Evolutionary conservation across 2,329 filamentous ascomycete genomes (phyloP).

Genomic region (Penicillium vulpinum): DNA sequence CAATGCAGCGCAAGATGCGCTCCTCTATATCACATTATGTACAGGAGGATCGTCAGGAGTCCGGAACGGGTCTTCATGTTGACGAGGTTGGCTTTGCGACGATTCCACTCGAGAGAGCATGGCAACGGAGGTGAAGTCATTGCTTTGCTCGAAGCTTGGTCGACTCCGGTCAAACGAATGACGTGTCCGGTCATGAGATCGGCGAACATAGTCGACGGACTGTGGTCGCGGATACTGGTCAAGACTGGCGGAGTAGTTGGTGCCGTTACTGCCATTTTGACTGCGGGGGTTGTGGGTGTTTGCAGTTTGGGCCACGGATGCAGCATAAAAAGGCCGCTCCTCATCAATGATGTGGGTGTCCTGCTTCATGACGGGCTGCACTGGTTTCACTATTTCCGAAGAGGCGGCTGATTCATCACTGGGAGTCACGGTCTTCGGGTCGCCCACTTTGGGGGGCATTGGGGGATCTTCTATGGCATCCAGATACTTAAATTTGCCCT

Average conservation of each 20-base stretch:
- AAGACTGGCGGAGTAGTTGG: slow-evolving; percentile 70
- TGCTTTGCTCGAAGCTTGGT: slow-evolving; percentile 80
- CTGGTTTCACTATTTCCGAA: slow-evolving; percentile 47
- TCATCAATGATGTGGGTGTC: slow-evolving; percentile 78
- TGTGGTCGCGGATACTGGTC: slow-evolving; percentile 56
- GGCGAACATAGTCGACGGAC: slow-evolving; percentile 60
- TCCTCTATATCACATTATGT: slow-evolving; percentile 33
- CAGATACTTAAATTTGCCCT: slow-evolving; percentile 78
- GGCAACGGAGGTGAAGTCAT: slow-evolving; percentile 88
- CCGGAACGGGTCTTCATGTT: slow-evolving; percentile 36
- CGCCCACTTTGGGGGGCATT: slow-evolving; percentile 49
- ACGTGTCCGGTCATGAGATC: slow-evolving; percentile 83
- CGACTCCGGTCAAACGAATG: slow-evolving; percentile 83
- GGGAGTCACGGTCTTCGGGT: slow-evolving; percentile 34
- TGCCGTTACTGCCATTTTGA: slow-evolving; percentile 91
- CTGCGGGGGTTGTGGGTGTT: slow-evolving; percentile 78
- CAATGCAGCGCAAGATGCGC: slow-evolving; percentile 24
- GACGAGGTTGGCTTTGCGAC: slow-evolving; percentile 43
- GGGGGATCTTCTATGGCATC: slow-evolving; percentile 52
- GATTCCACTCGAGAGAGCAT: slow-evolving; percentile 83
- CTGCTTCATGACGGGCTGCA: slow-evolving; percentile 58
- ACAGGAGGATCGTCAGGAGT: slow-evolving; percentile 34
- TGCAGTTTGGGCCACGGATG: slow-evolving; percentile 75
- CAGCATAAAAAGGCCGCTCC: slow-evolving; percentile 87
- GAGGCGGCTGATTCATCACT: slow-evolving; percentile 45